Conservation (phyloP, 805 yeast species). For the Kodamaea kakaduensis region DNA sequence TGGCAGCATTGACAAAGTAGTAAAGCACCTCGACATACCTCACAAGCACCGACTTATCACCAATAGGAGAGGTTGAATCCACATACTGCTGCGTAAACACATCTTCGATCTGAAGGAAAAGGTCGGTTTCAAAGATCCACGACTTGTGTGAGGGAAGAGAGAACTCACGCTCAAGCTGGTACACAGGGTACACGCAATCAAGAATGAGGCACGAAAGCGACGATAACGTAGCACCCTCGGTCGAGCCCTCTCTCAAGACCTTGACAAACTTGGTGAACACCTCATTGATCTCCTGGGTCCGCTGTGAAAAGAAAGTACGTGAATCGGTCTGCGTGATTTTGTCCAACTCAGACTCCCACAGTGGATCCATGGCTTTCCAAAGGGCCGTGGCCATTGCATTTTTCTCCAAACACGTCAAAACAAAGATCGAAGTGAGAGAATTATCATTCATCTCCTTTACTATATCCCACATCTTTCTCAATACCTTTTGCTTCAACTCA, state of each 20-base stretch:
- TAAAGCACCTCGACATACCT: slow-evolving; percentile 30
- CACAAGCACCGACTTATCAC: slow-evolving; percentile 19
- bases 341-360: slow-evolving; percentile 1
- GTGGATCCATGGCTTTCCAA: not conserved
- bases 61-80: slow-evolving; percentile 1
- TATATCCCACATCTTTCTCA: slow-evolving; percentile 37
- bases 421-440: slow-evolving; percentile 26
- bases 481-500: slow-evolving; percentile 1
- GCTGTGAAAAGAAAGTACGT: slow-evolving; percentile 25
- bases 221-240: no score
- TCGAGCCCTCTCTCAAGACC: slow-evolving; percentile 5
- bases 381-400: slow-evolving; percentile 1
- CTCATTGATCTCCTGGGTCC: slow-evolving; percentile 21
- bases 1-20: slow-evolving; percentile 33
- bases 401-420: slow-evolving; percentile 6
- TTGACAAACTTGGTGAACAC: slow-evolving; percentile 29
- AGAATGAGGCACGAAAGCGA: slow-evolving; percentile 17
- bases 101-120: slow-evolving; percentile 38
- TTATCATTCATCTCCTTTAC: slow-evolving; percentile 34
- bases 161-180: slow-evolving; percentile 36
- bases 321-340: slow-evolving; percentile 16
- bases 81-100: slow-evolving; percentile 27
- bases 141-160: slow-evolving; percentile 26
- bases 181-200: slow-evolving; percentile 29
- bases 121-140: slow-evolving; percentile 47